These are phyloP conservation scores for Chenopodium album DNA, from an alignment of 148 eudicot species.

Conservation along the genomic window DNA sequence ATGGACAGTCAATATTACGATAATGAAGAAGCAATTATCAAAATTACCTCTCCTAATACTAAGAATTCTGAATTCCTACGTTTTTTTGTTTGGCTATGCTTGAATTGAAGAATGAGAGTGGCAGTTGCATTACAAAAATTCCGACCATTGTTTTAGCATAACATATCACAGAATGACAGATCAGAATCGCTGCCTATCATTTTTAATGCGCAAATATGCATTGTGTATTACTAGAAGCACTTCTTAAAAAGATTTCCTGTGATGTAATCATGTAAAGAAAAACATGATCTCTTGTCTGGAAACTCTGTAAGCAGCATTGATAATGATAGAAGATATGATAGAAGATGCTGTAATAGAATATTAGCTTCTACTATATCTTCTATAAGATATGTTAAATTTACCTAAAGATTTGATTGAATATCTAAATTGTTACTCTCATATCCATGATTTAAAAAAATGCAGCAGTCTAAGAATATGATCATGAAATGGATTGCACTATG, in stretches of 20 bases:
- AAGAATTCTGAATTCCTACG: not conserved
- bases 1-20: slow-evolving; percentile 20
- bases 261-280: not conserved
- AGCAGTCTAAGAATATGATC: not conserved
- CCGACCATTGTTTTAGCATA: not conserved
- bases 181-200: not conserved
- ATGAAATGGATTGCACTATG: not conserved
- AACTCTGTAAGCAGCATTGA: not conserved
- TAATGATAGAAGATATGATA: too few relatives aligned
- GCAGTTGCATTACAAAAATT: not conserved
- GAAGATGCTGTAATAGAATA: too few relatives aligned
- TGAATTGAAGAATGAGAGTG: not conserved
- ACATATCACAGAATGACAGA: not conserved
- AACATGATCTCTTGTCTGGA: not conserved
- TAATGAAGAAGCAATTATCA: slow-evolving; percentile 21
- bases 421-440: not conserved
- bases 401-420: not conserved
- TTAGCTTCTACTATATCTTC: too few relatives aligned
- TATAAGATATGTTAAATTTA: not conserved
- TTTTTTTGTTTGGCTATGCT: not conserved
- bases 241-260: not conserved
- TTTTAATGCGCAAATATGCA: not conserved
- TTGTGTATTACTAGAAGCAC: not conserved
- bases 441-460: not conserved
- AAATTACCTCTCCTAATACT: not conserved